phyloP scores from a whole-genome alignment of 352 stramenopile genomes.

The Phytophthora chlamydospora region DNA sequence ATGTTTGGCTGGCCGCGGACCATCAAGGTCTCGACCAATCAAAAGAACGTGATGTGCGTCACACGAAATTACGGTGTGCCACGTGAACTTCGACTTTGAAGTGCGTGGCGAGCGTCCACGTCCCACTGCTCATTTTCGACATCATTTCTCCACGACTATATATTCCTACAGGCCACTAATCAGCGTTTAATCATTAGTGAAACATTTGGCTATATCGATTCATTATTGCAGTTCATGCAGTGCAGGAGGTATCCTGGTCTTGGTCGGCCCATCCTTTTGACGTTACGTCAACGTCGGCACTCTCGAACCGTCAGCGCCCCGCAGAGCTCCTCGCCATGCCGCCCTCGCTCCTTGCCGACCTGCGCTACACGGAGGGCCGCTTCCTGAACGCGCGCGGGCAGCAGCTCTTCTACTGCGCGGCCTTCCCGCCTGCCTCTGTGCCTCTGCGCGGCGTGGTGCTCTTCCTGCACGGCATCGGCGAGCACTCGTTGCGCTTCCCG shows the following conservation, averaged over 20 bases:
- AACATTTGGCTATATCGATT: no score
- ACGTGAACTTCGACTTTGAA: no score
- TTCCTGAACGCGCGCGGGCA: slow-evolving; percentile 57
- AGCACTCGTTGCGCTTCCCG: slow-evolving; percentile 65
- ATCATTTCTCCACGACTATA: no score
- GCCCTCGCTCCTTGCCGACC: slow-evolving; percentile 9
- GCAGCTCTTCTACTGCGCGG: slow-evolving; percentile 60
- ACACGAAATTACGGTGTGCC: no score
- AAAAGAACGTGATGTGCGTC: not conserved
- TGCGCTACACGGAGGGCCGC: slow-evolving; percentile 45
- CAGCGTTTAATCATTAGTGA: no score
- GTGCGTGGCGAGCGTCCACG: no score
- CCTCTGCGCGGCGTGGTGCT: slow-evolving; percentile 55
- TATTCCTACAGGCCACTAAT: no score
- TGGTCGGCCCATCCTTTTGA: not conserved
- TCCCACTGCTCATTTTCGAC: no score
- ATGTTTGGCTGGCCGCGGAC: slow-evolving; percentile 25
- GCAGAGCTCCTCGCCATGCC: slow-evolving; percentile 9
- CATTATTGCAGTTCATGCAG: no score
- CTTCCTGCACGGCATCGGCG: slow-evolving; percentile 69
- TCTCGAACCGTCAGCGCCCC: slow-evolving; percentile 14
- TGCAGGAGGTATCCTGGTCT: no score
- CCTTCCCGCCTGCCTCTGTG: slow-evolving; percentile 42
- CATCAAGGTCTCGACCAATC: not conserved
- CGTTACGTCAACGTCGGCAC: slow-evolving; percentile 6